Conservation (phyloP, 306 rosid species). For the Cyclanthera cordifolia region DNA sequence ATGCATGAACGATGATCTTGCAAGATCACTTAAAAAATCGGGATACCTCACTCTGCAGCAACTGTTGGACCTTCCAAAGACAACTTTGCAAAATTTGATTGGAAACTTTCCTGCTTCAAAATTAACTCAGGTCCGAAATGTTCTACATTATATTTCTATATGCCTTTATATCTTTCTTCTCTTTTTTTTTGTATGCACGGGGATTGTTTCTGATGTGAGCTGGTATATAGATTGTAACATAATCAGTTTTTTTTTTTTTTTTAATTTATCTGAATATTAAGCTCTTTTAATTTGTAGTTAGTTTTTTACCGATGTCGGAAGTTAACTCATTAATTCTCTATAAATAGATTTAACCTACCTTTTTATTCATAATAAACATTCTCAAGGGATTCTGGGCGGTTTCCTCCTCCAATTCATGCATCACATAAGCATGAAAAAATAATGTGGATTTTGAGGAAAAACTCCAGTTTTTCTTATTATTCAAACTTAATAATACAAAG, state of each 20-base stretch:
- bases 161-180: neutral
- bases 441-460: too few relatives aligned
- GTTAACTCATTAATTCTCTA: too few relatives aligned
- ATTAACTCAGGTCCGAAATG: conserved; percentile 49
- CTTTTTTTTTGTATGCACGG: neutral
- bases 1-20: conserved; percentile 63
- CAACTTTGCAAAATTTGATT: conserved; percentile 44
- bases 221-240: neutral
- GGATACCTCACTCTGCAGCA: conserved; percentile 49
- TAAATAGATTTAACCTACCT: neutral
- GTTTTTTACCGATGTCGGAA: neutral
- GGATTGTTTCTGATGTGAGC: neutral
- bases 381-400: too few relatives aligned
- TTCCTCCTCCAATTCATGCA: neutral
- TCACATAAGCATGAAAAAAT: neutral
- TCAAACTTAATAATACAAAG: too few relatives aligned
- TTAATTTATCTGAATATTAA: neutral
- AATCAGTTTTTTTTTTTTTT: neutral
- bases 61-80: conserved; percentile 55
- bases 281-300: neutral
- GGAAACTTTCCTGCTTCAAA: conserved; percentile 67
- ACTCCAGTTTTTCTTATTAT: too few relatives aligned
- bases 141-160: conserved; percentile 1
- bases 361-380: neutral
- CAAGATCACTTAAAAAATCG: conserved; percentile 34